These are phyloP conservation scores for Ceratobasidium sp. DNA, from an alignment of 1,284 basidiomycete genomes.

Conservation along the genomic window DNA sequence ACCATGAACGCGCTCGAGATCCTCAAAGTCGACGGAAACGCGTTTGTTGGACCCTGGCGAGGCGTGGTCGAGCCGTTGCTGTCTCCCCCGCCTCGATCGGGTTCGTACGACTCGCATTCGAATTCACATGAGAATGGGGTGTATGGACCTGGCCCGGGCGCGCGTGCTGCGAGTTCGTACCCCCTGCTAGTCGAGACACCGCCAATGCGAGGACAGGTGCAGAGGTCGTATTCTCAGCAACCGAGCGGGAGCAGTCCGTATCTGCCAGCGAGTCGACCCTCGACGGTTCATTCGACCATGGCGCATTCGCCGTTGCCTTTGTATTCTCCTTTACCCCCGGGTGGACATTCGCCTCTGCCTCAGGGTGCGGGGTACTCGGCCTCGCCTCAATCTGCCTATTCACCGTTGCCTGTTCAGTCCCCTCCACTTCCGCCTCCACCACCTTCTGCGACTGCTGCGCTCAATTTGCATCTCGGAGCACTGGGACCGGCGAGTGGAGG, in stretches of 20 bases:
- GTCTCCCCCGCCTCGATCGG: conserved; percentile 47
- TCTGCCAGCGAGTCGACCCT: not conserved
- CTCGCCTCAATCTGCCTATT: too few species aligned
- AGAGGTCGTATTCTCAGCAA: conserved; percentile 15
- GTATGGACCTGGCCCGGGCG: not conserved
- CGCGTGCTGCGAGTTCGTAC: conserved; percentile 25
- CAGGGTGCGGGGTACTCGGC: not conserved
- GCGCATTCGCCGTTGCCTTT: not conserved
- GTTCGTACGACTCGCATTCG: too few species aligned
- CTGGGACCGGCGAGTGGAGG: conserved; percentile 2
- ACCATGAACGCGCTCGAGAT: conserved; percentile 82
- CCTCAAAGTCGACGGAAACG: conserved; percentile 90
- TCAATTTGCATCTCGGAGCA: conserved; percentile 43
- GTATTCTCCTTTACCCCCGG: not conserved
- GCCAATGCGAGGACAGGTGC: not conserved
- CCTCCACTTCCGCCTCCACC: not conserved
- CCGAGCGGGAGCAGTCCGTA: conserved; percentile 7
- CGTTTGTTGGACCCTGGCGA: conserved; percentile 91
- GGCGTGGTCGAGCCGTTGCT: conserved; percentile 83
- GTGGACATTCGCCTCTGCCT: not conserved
- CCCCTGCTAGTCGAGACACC: not conserved
- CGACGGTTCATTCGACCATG: not conserved
- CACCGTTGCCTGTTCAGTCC: too few species aligned
- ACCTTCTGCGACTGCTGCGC: conserved; percentile 43
- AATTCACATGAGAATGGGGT: too few species aligned